Evolutionary conservation across 352 stramenopile genomes (phyloP).

Genomic region (Pythium brassicae): DNA sequence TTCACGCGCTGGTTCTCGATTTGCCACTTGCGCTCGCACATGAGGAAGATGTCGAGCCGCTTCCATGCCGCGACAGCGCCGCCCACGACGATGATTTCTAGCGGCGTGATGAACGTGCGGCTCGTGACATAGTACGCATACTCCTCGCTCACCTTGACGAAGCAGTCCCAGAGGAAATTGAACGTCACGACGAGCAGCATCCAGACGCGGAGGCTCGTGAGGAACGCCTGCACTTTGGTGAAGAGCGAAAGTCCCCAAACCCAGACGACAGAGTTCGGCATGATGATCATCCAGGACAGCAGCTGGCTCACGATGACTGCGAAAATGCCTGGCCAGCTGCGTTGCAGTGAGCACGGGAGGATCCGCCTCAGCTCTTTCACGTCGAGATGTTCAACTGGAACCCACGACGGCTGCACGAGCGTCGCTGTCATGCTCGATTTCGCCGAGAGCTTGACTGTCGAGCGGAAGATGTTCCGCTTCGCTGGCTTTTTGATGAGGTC

Average conservation of each 20-base stretch:
- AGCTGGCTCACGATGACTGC: constrained; percentile 24
- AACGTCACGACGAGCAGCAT: constrained; percentile 29
- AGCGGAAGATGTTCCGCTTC: background rate
- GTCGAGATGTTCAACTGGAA: constrained; percentile 12
- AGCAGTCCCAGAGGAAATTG: constrained; percentile 26
- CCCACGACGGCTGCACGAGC: constrained; percentile 9
- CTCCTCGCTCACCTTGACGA: constrained; percentile 33
- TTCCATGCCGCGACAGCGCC: constrained; percentile 12
- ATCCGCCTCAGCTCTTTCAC: constrained; percentile 7
- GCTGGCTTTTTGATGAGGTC: background rate
- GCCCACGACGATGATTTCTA: constrained; percentile 23
- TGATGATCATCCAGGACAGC: constrained; percentile 53
- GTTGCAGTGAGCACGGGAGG: constrained; percentile 32
- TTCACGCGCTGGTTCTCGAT: constrained; percentile 25
- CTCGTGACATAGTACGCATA: constrained; percentile 25
- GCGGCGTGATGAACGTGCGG: constrained; percentile 19
- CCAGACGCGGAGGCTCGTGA: constrained; percentile 39
- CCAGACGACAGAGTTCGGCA: constrained; percentile 51
- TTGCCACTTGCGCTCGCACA: constrained; percentile 22
- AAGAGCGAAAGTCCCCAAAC: constrained; percentile 27
- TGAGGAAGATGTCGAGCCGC: constrained; percentile 18
- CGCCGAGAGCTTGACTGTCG: constrained; percentile 1
- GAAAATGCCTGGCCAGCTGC: constrained; percentile 30
- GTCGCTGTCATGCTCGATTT: background rate
- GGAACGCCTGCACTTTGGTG: constrained; percentile 34